Evolutionary conservation across 108 stramenopile species (phyloP), one percentile per base, ranked within the genome.

Genomic region (Phaeodactylum tricornutum): DNA sequence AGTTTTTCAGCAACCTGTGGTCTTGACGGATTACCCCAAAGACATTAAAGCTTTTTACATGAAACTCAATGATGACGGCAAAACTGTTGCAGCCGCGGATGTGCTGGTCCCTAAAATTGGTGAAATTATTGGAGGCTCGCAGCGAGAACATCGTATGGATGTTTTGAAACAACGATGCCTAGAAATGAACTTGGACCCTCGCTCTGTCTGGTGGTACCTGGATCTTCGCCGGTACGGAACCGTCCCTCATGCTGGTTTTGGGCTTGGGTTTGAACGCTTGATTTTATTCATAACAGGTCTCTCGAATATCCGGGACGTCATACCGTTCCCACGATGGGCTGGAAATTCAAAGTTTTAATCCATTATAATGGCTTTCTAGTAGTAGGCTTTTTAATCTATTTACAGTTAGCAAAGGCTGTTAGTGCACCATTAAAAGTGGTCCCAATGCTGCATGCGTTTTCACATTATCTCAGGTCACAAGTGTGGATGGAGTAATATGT

Each of bases 31-130:
- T 65, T 88, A 82, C 61, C 86, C 86, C 24, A 81, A 81, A 48
- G 79, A 75, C 30, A 88, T 88, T 67, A 88, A 88, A 75, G 81
- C 86, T 11, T 88, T 88, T 61, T 88, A 88, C 73, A 88, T 88
- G 86, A 70, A 72, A 37, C 58, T 77, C 30, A 71, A 84, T 66
- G 69, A 69, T 9, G 81, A 81, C 57, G 77, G 72, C 12, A 66
- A 74, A 38, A 88, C 86, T 14, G 81, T 84, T 9, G 70, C 77
- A 8, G 81, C 86, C 19, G 75, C 79, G 55, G 86, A 88, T 47
- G 64, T 88, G 37, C 71, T 88, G 23, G 86, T 84, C n/a, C 86
- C 86, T 25, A 74, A 75, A 43, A 73, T 77, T 58, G 81, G 77
- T 22, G 86, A 87, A 69, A 59, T 87, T 43, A 74, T 87, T 33